These are phyloP conservation scores for Aspergillus floridensis DNA, from an alignment of 2,329 filamentous ascomycete genomes.

Conservation along the genomic window DNA sequence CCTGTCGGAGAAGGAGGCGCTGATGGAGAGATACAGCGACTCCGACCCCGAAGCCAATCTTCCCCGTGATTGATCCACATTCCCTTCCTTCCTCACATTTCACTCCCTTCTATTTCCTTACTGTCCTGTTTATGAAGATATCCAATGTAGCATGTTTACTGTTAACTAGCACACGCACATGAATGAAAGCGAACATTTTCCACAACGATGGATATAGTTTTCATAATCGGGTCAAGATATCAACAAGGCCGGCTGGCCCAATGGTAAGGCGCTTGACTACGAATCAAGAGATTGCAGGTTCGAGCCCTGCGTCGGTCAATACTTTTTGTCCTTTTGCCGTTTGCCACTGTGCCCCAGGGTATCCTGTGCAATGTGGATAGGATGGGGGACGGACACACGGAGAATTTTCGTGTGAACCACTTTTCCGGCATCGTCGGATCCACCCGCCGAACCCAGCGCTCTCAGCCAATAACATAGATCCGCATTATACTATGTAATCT, in stretches of 20 bases:
- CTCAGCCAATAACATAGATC: too few species aligned
- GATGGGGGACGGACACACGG: too few species aligned
- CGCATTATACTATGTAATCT: too few species aligned
- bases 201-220: neutral
- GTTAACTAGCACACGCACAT: neutral
- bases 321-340: conserved; percentile 13
- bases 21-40: conserved; percentile 4
- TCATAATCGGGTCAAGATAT: rapidly evolving
- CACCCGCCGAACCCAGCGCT: too few species aligned
- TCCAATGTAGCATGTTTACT: conserved; percentile 10
- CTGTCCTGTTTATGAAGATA: conserved; percentile 4
- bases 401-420: too few species aligned
- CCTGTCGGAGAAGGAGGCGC: conserved; percentile 19
- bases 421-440: too few species aligned
- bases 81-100: neutral
- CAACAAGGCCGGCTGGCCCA: conserved; percentile 14
- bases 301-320: conserved; percentile 42
- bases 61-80: conserved; percentile 1
- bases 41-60: neutral
- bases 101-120: neutral
- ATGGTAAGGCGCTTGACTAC: conserved; percentile 53
- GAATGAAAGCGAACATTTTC: neutral
- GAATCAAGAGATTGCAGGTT: conserved; percentile 54
- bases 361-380: too few species aligned
- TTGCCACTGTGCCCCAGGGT: too few species aligned